These are phyloP conservation scores for Apiotrichum mycotoxinovorans DNA, from an alignment of 1,284 basidiomycete species.

Conservation along the genomic window DNA sequence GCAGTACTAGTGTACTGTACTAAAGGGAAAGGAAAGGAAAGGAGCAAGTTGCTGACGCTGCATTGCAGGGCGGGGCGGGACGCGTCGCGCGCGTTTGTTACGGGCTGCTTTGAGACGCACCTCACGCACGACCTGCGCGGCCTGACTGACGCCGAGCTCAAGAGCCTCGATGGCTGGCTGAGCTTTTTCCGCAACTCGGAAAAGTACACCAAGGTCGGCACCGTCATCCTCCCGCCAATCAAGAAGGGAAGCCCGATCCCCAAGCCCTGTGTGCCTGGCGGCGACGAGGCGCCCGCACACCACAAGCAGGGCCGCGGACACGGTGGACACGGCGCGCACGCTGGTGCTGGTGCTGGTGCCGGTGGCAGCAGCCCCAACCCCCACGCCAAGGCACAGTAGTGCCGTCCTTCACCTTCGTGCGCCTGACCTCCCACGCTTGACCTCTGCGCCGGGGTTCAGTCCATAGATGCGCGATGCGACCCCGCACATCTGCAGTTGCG, in stretches of 20 bases:
- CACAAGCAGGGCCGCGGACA: not conserved
- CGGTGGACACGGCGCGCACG: not conserved
- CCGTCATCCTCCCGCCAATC: constrained; percentile 56
- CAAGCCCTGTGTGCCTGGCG: constrained; percentile 10
- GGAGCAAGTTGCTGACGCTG: not conserved
- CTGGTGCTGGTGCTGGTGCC: not conserved
- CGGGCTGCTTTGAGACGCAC: constrained; percentile 84
- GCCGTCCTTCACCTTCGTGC: too few species aligned
- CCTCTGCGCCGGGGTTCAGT: too few species aligned
- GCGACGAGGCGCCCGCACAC: constrained; percentile 17
- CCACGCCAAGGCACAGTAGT: constrained; percentile 3
- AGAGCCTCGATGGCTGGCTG: constrained; percentile 80
- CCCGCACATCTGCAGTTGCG: too few species aligned
- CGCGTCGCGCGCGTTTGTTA: constrained; percentile 82
- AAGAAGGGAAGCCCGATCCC: constrained; percentile 75
- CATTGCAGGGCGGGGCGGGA: constrained; percentile 70
- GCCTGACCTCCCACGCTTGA: too few species aligned
- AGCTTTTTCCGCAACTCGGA: constrained; percentile 77
- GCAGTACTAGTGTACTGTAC: too few species aligned
- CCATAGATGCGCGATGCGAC: too few species aligned
- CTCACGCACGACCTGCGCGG: constrained; percentile 85
- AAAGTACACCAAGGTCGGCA: constrained; percentile 72
- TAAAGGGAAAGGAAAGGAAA: too few species aligned
- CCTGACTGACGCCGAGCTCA: constrained; percentile 65
- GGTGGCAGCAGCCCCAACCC: not conserved